These are phyloP conservation scores for Westerdykella ornata DNA, from an alignment of 2,329 filamentous ascomycete genomes.

Conservation along the genomic window DNA sequence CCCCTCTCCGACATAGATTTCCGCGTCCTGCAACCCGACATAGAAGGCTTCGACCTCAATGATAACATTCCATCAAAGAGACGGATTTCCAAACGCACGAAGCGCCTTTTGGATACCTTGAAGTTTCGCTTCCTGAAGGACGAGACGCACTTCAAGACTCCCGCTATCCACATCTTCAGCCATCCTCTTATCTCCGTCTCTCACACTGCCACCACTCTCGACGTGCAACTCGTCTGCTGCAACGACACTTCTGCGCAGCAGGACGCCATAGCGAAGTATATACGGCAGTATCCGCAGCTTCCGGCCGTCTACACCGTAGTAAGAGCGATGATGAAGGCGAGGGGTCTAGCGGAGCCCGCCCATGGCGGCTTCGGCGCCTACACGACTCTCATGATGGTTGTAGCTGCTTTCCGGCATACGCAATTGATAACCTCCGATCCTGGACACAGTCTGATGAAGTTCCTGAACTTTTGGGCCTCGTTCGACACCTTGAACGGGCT, in stretches of 20 bases:
- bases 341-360: conserved; percentile 44
- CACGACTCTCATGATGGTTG: conserved; percentile 51
- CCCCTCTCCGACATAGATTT: conserved; percentile 52
- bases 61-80: conserved; percentile 2
- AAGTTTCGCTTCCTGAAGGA: neutral
- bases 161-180: conserved; percentile 2
- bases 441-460: conserved; percentile 42
- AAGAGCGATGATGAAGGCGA: conserved; percentile 47
- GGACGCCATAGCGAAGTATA: conserved; percentile 42
- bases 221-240: conserved; percentile 48
- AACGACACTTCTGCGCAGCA: conserved; percentile 38
- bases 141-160: conserved; percentile 1
- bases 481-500: conserved; percentile 46
- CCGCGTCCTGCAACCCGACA: conserved; percentile 19
- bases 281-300: conserved; percentile 46
- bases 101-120: conserved; percentile 7
- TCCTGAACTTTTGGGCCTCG: conserved; percentile 47
- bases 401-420: conserved; percentile 46
- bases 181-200: conserved; percentile 40
- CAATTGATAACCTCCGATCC: conserved; percentile 30
- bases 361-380: conserved; percentile 50
- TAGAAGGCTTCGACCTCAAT: conserved; percentile 4
- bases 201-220: conserved; percentile 45
- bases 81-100: conserved; percentile 18
- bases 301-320: conserved; percentile 45